Percentiles rank a stretch among this genome's conserved stretches.
phyloP scores from a whole-genome alignment of 2,329 filamentous ascomycete species.

The Venturiaceae sp. region DNA sequence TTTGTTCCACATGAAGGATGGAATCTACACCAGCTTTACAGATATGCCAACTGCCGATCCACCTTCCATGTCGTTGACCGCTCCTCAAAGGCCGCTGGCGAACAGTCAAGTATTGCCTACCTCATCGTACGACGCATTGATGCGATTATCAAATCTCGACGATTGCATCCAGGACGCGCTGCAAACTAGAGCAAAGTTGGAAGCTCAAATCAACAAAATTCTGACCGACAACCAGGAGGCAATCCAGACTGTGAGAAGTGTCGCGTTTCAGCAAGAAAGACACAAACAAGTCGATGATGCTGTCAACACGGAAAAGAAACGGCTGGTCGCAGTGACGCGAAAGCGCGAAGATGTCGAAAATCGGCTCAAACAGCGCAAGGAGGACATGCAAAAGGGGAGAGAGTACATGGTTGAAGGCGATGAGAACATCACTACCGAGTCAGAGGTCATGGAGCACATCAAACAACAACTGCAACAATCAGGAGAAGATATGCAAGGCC shows the following conservation, averaged over 20 bases:
- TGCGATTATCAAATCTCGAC: conserved; percentile 80
- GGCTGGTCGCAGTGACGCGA: conserved; percentile 51
- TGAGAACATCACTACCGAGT: conserved; percentile 49
- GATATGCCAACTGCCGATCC: conserved; percentile 33
- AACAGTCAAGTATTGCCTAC: conserved; percentile 43
- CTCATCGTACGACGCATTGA: conserved; percentile 78
- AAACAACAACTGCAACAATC: conserved; percentile 46
- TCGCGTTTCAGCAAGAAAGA: conserved; percentile 19
- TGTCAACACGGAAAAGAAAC: conserved; percentile 54
- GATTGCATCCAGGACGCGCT: conserved; percentile 86
- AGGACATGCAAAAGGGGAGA: conserved; percentile 57
- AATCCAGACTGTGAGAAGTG: conserved; percentile 23
- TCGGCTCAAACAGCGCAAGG: conserved; percentile 55
- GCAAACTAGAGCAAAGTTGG: conserved; percentile 62
- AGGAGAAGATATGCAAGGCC: conserved; percentile 64
- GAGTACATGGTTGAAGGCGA: conserved; percentile 48
- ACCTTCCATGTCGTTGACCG: background rate
- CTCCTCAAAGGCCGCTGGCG: background rate
- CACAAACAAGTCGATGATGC: conserved; percentile 37
- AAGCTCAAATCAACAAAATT: conserved; percentile 62
- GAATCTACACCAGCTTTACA: conserved; percentile 67
- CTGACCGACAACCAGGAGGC: conserved; percentile 28
- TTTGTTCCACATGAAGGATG: conserved; percentile 76
- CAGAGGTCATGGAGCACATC: conserved; percentile 35
- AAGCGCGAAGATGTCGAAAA: conserved; percentile 57